Evolutionary conservation across 164 flowering plant species (phyloP).

Genomic region (Chloranthus sessilifolius): DNA sequence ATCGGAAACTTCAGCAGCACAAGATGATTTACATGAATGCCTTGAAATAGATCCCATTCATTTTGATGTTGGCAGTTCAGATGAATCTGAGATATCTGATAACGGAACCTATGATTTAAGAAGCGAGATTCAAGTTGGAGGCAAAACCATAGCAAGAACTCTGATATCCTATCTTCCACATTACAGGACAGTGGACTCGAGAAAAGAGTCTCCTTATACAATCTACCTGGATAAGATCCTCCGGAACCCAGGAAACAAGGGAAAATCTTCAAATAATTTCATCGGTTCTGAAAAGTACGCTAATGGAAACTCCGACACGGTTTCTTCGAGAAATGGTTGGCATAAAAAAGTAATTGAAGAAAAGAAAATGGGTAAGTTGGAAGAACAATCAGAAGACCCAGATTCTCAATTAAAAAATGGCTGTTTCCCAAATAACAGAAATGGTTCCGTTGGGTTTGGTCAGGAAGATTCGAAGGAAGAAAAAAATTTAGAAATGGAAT

Average conservation of each 20-base stretch:
- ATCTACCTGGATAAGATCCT: background rate
- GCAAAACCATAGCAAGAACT: conserved; percentile 16
- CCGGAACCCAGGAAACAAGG: background rate
- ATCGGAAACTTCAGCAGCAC: conserved; percentile 16
- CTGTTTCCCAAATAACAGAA: conserved; percentile 8
- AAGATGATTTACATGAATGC: conserved; percentile 49
- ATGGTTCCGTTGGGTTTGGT: conserved; percentile 31
- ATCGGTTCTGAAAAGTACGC: no score
- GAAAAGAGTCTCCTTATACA: background rate
- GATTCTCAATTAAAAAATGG: background rate
- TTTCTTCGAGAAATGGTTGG: background rate
- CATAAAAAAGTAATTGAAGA: background rate
- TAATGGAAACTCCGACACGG: no score
- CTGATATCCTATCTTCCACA: conserved; percentile 16
- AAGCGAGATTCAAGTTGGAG: conserved; percentile 16
- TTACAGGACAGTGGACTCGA: background rate
- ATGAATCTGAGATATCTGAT: conserved; percentile 57
- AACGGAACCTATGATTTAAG: conserved; percentile 11
- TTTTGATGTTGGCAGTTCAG: conserved; percentile 50
- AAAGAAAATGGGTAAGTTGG: background rate
- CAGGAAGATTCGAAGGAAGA: conserved; percentile 16
- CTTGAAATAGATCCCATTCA: conserved; percentile 57
- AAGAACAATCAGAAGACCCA: background rate
- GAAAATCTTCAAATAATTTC: background rate
- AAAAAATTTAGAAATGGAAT: conserved; percentile 14